A percentile compares a stretch with the other conserved stretches of the same genome.
phyloP scores from a whole-genome alignment of 345 rosid species.

The Eucalyptus erythrocorys region DNA sequence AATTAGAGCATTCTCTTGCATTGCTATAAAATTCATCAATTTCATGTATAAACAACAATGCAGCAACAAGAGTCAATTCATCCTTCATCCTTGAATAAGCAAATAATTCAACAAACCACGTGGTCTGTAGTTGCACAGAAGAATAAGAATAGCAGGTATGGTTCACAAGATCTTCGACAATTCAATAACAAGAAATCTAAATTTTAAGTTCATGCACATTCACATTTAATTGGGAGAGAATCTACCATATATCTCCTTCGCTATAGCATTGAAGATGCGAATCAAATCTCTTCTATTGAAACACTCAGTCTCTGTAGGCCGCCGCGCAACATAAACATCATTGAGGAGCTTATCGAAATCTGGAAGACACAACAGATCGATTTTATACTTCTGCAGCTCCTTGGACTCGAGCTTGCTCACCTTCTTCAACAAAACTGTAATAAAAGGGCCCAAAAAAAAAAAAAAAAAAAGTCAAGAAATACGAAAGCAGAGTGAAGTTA shows the following conservation, averaged over 20 bases:
- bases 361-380: neutral
- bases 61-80: neutral
- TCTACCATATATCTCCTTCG: slow-evolving; percentile 31
- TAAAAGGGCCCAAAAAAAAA: neutral
- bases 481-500: neutral
- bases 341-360: slow-evolving; percentile 19
- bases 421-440: slow-evolving; percentile 8
- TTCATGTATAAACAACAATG: neutral
- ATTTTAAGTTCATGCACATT: neutral
- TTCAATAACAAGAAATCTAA: neutral
- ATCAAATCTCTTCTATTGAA: slow-evolving; percentile 18
- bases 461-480: neutral
- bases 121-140: neutral
- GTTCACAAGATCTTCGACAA: neutral
- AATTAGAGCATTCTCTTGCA: neutral
- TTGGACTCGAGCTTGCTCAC: slow-evolving; percentile 18
- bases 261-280: slow-evolving; percentile 22
- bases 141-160: neutral
- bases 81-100: neutral
- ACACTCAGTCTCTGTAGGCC: slow-evolving; percentile 22
- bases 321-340: slow-evolving; percentile 10
- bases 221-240: neutral
- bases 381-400: slow-evolving; percentile 8
- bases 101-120: neutral
- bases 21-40: neutral